Percentiles rank a stretch among this genome's conserved stretches.
phyloP scores from a whole-genome alignment of 768 basidiomycete genomes.

The Lactarius quietus region DNA sequence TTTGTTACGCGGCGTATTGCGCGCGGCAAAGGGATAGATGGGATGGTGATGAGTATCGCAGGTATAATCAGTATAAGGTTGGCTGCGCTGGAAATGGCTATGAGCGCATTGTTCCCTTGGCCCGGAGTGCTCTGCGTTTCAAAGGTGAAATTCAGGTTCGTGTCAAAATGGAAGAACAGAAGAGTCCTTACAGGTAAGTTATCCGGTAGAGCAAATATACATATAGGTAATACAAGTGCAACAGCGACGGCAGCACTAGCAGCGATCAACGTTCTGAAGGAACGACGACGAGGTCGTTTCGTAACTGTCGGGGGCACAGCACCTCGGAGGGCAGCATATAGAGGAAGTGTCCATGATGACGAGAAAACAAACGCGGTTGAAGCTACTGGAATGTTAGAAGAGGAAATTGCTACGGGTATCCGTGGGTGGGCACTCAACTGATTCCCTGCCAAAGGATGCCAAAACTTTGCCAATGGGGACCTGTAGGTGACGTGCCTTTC shows the following conservation, averaged over 20 bases:
- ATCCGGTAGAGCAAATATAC: slow-evolving; percentile 50
- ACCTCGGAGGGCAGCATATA: slow-evolving; percentile 59
- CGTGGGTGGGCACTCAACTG: slow-evolving; percentile 42
- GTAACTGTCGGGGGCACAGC: slow-evolving; percentile 35
- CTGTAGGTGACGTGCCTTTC: slow-evolving; percentile 40
- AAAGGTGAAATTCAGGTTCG: slow-evolving; percentile 12
- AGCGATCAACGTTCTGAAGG: slow-evolving; percentile 56
- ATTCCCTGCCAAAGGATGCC: slow-evolving; percentile 61
- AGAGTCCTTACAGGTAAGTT: slow-evolving; percentile 37
- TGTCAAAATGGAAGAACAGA: slow-evolving; percentile 13
- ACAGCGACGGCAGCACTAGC: slow-evolving; percentile 48
- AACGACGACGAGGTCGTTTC: slow-evolving; percentile 48
- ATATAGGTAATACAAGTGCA: slow-evolving; percentile 52
- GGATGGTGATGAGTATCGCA: slow-evolving; percentile 52
- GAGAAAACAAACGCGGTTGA: slow-evolving; percentile 62
- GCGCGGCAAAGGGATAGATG: slow-evolving; percentile 48
- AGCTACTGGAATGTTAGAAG: slow-evolving; percentile 36
- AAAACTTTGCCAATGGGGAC: slow-evolving; percentile 38
- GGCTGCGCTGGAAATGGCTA: slow-evolving; percentile 44
- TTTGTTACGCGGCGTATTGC: slow-evolving; percentile 38
- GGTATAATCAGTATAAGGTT: slow-evolving; percentile 61
- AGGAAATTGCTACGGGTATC: background rate
- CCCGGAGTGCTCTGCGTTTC: slow-evolving; percentile 30
- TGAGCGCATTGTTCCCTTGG: slow-evolving; percentile 34
- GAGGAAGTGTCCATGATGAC: slow-evolving; percentile 58